Conservation (phyloP, 768 basidiomycete genomes). For the Guyanaporus albipodus region DNA sequence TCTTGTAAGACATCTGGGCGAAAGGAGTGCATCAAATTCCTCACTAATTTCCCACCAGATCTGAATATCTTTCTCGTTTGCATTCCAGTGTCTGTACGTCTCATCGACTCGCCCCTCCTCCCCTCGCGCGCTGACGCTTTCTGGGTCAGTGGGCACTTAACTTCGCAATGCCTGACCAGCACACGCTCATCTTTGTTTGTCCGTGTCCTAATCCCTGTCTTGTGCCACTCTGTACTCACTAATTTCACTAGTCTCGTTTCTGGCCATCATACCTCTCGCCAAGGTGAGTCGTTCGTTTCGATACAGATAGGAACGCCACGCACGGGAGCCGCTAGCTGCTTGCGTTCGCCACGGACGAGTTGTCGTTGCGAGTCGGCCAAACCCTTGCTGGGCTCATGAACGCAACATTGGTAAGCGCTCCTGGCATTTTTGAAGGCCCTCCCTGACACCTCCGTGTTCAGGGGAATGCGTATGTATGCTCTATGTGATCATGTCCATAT, state of each 20-base stretch:
- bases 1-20: slow-evolving; percentile 45
- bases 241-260: slow-evolving; percentile 56
- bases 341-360: slow-evolving; percentile 81
- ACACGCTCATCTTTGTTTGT: slow-evolving; percentile 76
- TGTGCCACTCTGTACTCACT: background rate
- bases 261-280: slow-evolving; percentile 82
- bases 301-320: background rate
- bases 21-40: background rate
- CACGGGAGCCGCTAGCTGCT: slow-evolving; percentile 46
- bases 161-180: slow-evolving; percentile 46
- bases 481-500: background rate
- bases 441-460: slow-evolving; percentile 4
- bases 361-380: slow-evolving; percentile 78
- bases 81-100: slow-evolving; percentile 63
- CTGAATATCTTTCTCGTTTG: slow-evolving; percentile 67
- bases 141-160: slow-evolving; percentile 66
- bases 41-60: slow-evolving; percentile 37
- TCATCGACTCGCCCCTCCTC: background rate
- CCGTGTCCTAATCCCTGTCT: slow-evolving; percentile 28
- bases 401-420: slow-evolving; percentile 64
- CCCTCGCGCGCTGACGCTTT: background rate
- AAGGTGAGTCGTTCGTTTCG: slow-evolving; percentile 43
- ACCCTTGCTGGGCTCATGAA: slow-evolving; percentile 82
- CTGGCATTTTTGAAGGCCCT: background rate
- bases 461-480: slow-evolving; percentile 30